Evolutionary conservation across 2,329 filamentous ascomycete genomes (phyloP), one percentile per base, ranked within the genome.

Genomic region (Stagonosporopsis tanaceti): DNA sequence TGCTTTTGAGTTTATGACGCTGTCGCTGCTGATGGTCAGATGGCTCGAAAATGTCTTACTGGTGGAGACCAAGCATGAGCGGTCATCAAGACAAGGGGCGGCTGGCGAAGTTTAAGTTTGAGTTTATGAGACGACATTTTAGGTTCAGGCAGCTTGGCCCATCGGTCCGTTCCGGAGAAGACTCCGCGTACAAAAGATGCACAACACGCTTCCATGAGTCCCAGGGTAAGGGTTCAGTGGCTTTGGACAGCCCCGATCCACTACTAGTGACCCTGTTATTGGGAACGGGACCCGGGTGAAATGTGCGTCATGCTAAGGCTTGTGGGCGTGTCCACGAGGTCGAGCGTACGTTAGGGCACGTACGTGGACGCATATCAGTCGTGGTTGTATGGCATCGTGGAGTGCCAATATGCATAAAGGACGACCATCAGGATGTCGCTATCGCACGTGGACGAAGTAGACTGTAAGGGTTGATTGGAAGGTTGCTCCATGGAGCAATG

Each of bases 141-240:
- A 47, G 48, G 37, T 46, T 53, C 38, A 47, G 52, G 42, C 34
- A 28, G 47, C 47, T 57, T 34, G 37, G 17, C 24, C 53, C 54
- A 67, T 42, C 60, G 54, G 50, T 55, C 54, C 51, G 51, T 48
- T 46, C 59, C 65, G 67, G 67, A 70, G 62, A 44, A 24, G 38
- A 39, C 30, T 68, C 67, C 66, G 67, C 20, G 15, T 45, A 39
- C 22, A 35, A 7, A 15, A 52, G 27, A 53, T 50, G 61, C 54
- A 58, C 35, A 63, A 46, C 46, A 56, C 47, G 28, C 30, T 55
- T 15, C 48, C 39, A 42, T 32, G 41, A 42, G 32, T 57, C 40
- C 64, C 64, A 62, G 41, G 27, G 34, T 39, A 47, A 41, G 47
- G 64, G 64, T 57, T 53, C 45, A 32, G 56, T 59, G 59, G 57